Base-by-base conservation (phyloP, 2,329 filamentous ascomycete species). In the Blastomyces emzantsi region DNA sequence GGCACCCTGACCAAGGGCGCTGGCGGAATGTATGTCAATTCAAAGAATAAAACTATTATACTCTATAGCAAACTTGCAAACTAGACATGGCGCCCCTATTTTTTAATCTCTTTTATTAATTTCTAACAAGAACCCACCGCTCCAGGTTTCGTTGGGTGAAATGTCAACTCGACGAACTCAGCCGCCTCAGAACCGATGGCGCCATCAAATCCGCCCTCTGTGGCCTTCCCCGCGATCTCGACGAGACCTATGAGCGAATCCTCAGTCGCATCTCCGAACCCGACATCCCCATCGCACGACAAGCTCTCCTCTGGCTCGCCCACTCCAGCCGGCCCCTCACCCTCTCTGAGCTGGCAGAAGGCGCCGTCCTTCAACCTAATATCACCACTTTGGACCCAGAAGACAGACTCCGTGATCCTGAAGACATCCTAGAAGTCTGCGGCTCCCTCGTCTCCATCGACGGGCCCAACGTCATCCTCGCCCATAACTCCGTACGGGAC, bases 101-200 rank as follows among this genome's bases (percentile, higher is more conserved):
- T 25, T 39, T n/a, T n/a, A n/a, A n/a, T n/a, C n/a, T n/a, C n/a
- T n/a, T n/a, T n/a, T n/a, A n/a, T n/a, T n/a, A n/a, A n/a, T 54
- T 25, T 51, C 60, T 61, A 52, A 52, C 47, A 39, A 39, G 17
- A 2, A 22, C 17, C 28, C 5, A n/a, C n/a, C 3, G 3, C 19
- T 30, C n/a, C 61, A 56, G 61, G 61, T 62, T 62, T 19, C 61
- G 61, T 11, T 62, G 61, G 61, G 61, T 62, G 49, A 62, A 62
- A 56, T 62, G 61, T n/a, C 61, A 62, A 51, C 51, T 62, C 41
- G 61, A 62, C 39, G 49, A 57, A n/a, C 51, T 62, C n/a, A 43
- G n/a, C n/a, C 33, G 52, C 39, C 52, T 62, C 36, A n/a, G 61
- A 45, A 62, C 61, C 3, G 51, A 62, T 22, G 51, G 47, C 49